phyloP scores from a whole-genome alignment of 164 flowering plant genomes.

The Houttuynia cordata region DNA sequence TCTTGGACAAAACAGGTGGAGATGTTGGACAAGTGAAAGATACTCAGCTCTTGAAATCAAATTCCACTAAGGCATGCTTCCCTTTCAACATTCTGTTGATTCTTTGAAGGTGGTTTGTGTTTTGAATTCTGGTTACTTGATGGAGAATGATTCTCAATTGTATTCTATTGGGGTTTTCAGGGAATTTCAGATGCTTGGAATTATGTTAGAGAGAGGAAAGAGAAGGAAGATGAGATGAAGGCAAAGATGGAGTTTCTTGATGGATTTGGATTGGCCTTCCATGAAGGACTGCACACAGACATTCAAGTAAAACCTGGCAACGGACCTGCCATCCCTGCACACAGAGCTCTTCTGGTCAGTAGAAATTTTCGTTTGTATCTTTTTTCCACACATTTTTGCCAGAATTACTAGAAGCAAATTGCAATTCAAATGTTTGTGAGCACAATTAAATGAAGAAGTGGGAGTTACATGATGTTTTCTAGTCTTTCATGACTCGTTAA shows the following conservation, averaged over 20 bases:
- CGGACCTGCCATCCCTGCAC: conserved; percentile 61
- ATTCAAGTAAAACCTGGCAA: conserved; percentile 50
- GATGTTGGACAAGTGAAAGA: conserved; percentile 5
- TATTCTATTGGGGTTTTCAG: conserved; percentile 12
- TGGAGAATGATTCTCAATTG: background rate
- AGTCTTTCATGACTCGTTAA: no score
- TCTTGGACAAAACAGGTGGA: conserved; percentile 26
- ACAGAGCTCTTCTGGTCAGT: conserved; percentile 53
- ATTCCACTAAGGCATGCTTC: conserved; percentile 38
- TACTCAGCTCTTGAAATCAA: conserved; percentile 16
- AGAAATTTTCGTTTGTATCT: background rate
- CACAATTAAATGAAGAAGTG: background rate
- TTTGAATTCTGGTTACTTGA: background rate
- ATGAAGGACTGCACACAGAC: conserved; percentile 54
- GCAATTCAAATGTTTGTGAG: background rate
- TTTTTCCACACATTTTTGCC: background rate
- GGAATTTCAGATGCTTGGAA: conserved; percentile 43
- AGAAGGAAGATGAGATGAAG: conserved; percentile 28
- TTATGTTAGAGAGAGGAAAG: conserved; percentile 52
- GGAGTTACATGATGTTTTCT: background rate
- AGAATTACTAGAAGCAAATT: background rate
- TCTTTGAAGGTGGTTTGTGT: background rate
- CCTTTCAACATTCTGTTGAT: no score
- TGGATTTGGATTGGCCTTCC: conserved; percentile 32
- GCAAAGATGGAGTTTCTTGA: conserved; percentile 45